phyloP scores from a whole-genome alignment of 148 eudicot genomes.

The Beta vulgaris region DNA sequence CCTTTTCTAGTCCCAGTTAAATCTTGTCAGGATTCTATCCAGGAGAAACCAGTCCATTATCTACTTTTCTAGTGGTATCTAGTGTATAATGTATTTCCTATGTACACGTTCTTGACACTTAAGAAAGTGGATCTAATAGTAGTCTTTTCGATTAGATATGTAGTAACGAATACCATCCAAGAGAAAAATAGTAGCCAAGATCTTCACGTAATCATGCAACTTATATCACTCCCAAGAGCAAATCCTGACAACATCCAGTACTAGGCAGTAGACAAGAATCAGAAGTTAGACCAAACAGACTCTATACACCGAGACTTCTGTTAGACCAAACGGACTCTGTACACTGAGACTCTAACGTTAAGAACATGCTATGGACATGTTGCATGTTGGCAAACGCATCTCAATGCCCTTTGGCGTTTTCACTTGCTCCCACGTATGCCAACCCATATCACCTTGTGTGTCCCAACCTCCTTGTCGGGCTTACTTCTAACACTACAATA shows the following conservation, averaged over 20 bases:
- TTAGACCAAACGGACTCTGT: neutral
- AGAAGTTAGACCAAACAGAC: neutral
- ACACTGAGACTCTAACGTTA: neutral
- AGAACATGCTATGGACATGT: neutral
- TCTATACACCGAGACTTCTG: too few relatives aligned
- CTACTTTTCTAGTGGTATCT: too few relatives aligned
- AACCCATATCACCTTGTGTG: too few relatives aligned
- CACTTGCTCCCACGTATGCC: neutral
- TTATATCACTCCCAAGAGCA: neutral
- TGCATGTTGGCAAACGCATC: neutral
- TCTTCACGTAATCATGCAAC: neutral
- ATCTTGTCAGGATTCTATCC: neutral
- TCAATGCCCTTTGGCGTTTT: neutral
- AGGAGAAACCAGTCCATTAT: neutral
- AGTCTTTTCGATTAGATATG: too few relatives aligned
- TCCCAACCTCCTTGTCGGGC: too few relatives aligned
- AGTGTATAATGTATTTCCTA: too few relatives aligned
- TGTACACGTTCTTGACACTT: too few relatives aligned
- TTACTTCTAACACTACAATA: too few relatives aligned
- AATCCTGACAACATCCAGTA: neutral
- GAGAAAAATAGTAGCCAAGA: neutral
- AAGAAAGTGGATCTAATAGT: too few relatives aligned
- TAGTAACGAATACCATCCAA: too few relatives aligned
- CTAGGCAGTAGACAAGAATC: neutral
- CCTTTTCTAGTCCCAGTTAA: neutral